Base-by-base conservation (phyloP, 805 yeast species). In the Schwanniomyces vanrijiae region DNA sequence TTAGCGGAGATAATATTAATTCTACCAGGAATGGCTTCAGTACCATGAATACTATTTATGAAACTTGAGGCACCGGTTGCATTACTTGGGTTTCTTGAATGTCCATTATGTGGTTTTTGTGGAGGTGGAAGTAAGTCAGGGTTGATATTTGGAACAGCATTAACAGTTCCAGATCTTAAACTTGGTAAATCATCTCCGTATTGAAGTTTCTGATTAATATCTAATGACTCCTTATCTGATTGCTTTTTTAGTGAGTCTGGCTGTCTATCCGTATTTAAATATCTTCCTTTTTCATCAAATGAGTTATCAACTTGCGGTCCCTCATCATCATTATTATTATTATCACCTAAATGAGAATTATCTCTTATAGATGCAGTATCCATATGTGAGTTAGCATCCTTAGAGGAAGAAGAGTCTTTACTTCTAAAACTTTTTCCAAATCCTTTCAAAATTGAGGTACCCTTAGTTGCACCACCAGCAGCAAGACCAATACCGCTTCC, bases 11-110 rank as follows among this genome's bases (percentile, higher is more conserved):
- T 63, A 42, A 86, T 64, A 2, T 77, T 74, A 38, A 84, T 56
- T 46, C 81, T 65, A 26, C 90, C 91, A 4, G 83, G 80, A 57
- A 76, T 51, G 40, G 75, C 67, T 21, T 50, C 59, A 14, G 48
- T 20, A 0, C 69, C 70, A 29, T 64, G 52, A 28, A 68, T 57
- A 40, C 73, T 61, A 28, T 68, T 66, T 8, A 65, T 65, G 57
- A 70, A 64, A 37, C 76, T 69, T 22, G 65, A 56, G 42, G 52
- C 55, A 38, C 70, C 76, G 1, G 74, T 59, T 22, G 54, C 54
- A 10, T 51, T 55, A 43, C 72, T 66, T 55, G 25, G 59, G 20
- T 43, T 48, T 48, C 65, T 53, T 19, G 44, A 47, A 29, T 55
- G 60, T 2, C 57, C 55, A 49, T 56, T 25, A 10, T 47, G 51